These are phyloP conservation scores for Entomophthora muscae DNA, from an alignment of 371 early-diverging fungal species.

Conservation along the genomic window DNA sequence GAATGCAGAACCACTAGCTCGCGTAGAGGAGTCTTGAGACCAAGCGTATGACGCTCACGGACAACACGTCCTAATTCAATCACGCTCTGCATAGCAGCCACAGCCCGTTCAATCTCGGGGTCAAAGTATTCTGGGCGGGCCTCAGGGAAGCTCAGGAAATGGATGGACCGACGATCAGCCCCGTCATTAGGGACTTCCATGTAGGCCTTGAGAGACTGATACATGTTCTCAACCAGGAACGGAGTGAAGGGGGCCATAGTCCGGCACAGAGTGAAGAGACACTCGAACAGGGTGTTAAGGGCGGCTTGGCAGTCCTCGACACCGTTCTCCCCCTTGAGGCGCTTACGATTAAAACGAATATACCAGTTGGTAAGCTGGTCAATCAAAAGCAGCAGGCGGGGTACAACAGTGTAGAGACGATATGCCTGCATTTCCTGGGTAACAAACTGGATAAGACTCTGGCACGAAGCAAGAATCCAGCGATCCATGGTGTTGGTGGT, in stretches of 20 bases:
- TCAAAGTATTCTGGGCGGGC: slow-evolving; percentile 91
- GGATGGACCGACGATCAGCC: slow-evolving; percentile 72
- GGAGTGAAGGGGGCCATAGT: slow-evolving; percentile 99
- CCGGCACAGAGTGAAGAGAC: slow-evolving; percentile 77
- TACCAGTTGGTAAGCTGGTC: slow-evolving; percentile 99
- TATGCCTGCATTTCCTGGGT: slow-evolving; percentile 89
- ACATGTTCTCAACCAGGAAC: slow-evolving; percentile 96
- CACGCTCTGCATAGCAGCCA: slow-evolving; percentile 90
- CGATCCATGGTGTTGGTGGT: slow-evolving; percentile 90
- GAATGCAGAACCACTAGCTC: slow-evolving; percentile 86
- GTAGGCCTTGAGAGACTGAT: slow-evolving; percentile 74
- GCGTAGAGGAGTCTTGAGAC: slow-evolving; percentile 94
- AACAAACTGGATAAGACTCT: slow-evolving; percentile 80
- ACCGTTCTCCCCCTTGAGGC: slow-evolving; percentile 90
- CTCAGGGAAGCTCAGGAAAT: slow-evolving; percentile 86
- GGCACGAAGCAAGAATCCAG: slow-evolving; percentile 92
- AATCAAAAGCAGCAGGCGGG: slow-evolving; percentile 76
- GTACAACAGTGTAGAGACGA: slow-evolving; percentile 92
- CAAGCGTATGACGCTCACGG: slow-evolving; percentile 87
- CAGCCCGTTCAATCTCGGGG: slow-evolving; percentile 81
- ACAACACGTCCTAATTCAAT: slow-evolving; percentile 91
- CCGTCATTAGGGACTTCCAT: slow-evolving; percentile 29
- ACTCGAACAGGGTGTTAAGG: slow-evolving; percentile 85
- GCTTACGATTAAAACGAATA: slow-evolving; percentile 96
- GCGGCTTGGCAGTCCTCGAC: slow-evolving; percentile 66